Base-by-base conservation (phyloP, 1,284 basidiomycete species). In the Laetiporus sulphureus region DNA sequence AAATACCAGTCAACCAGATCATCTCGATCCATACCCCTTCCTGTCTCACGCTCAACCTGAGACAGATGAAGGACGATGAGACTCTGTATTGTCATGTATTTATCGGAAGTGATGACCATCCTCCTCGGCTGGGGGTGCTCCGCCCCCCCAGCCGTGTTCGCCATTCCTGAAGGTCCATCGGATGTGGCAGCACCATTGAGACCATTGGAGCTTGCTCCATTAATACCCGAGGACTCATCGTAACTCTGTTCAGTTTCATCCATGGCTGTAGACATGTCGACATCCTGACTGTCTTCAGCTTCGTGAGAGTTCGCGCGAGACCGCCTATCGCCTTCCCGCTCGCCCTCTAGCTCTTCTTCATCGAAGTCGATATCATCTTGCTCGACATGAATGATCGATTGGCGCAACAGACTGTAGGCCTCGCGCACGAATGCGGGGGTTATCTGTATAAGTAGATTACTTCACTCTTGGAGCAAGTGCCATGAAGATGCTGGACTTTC, bases 351-450 rank as follows among this genome's bases (percentile, higher is more conserved):
- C 41, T 93, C 91, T 58, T 96, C 93, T 49, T 96, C 92, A 57
- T 98, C 95, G 58, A 99, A 91, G 60, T 94, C 91, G 58, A 99
- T 87, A 56, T 99, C 95, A 59, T 99, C 96, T 65, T 98, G 93
- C 62, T 99, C 96, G 50, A 99, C 95, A 58, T 99, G 96, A 56
- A 99, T 98, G 66, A 99, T 99, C 2, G 94, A 98, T 63, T 98
- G 93, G 27, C 90, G 81, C 16, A 99, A 72, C 11, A 99, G 81
- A 21, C 80, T 83, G 66, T 91, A 98, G 2, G 96, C 95, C 66
- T 99, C 96, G 22, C 91, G 80, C 13, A 99, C 96, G 59, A 96
- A 97, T 1, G 77, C 83, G 1, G 94, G 93, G 0, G 79, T 87
- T 52, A 97, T 96, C 84, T 91, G 52, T 4, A 23, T 1, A 32